phyloP scores from a whole-genome alignment of 2,329 filamentous ascomycete genomes.

The Alternaria postmessia region DNA sequence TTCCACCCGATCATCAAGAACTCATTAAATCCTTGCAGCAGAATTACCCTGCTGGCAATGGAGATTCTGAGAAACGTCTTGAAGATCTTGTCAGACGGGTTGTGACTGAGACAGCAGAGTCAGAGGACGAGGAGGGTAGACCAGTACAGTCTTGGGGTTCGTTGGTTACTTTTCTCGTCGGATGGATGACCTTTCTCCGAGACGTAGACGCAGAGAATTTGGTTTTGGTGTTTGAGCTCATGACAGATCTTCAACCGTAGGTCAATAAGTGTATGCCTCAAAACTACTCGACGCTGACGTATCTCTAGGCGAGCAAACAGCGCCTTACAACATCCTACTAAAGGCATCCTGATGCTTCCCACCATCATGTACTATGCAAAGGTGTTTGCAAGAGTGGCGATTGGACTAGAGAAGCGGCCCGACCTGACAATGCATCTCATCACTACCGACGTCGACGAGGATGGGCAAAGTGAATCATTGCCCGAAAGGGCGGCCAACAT shows the following conservation, averaged over 20 bases:
- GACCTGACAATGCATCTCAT: constrained; percentile 75
- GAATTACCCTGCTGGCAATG: constrained; percentile 33
- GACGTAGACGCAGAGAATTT: constrained; percentile 81
- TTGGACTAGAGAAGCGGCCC: constrained; percentile 81
- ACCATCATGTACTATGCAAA: constrained; percentile 84
- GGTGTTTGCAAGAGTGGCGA: constrained; percentile 81
- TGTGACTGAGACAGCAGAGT: constrained; percentile 55
- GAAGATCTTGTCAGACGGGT: constrained; percentile 33
- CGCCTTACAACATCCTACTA: constrained; percentile 78
- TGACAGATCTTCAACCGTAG: constrained; percentile 79
- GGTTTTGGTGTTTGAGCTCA: constrained; percentile 75
- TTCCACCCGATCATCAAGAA: constrained; percentile 36
- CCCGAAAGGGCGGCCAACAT: constrained; percentile 89
- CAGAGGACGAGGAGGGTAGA: constrained; percentile 67
- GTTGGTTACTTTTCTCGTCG: constrained; percentile 79
- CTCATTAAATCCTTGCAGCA: constrained; percentile 37
- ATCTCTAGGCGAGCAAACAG: constrained; percentile 73
- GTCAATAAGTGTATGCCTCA: constrained; percentile 40
- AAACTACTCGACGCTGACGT: constrained; percentile 11
- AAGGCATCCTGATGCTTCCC: constrained; percentile 82
- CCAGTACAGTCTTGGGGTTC: constrained; percentile 72
- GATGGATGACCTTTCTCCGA: constrained; percentile 82
- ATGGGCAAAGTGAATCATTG: constrained; percentile 76
- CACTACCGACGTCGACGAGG: constrained; percentile 62
- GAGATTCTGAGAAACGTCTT: constrained; percentile 30